Base-by-base conservation (phyloP, 306 rosid species). In the Prunus mongolica region DNA sequence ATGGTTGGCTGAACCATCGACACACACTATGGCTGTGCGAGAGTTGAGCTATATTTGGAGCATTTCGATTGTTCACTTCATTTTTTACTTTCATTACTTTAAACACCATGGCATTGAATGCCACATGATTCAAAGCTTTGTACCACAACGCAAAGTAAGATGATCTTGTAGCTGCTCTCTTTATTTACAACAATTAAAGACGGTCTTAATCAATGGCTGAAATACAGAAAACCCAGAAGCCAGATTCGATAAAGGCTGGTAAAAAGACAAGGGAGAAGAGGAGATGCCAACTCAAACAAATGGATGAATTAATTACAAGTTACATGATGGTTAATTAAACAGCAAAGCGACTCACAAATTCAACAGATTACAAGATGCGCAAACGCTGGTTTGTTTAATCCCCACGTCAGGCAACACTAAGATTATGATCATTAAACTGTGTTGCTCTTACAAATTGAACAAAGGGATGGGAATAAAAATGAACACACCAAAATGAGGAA, bases 371-470 rank as follows among this genome's bases (percentile, higher is more conserved):
- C 77, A 65, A 24, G 52, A 44, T 16, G 61, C 52, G 54, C 49
- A 72, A 69, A 47, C 77, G 84, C 38, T 19, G 71, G 80, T 74
- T 10, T 10, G 75, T 32, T 88, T 49, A 72, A 76, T 64, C 76
- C 82, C 85, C 85, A 69, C 75, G 49, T 73, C 63, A 45, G 66
- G 76, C 84, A 85, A 80, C 82, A 81, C 89, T 81, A 69, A 27
- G 78, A 82, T 84, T 86, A 75, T 72, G 82, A 73, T 15, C 70
- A 67, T 5, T 49, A 18, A 18, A 76, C 65, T 69, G 79, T 30
- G 68, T 75, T 72, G 78, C 85, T 89, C 89, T 88, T 95, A 92
- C 97, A 92, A 84, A 88, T 87, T 80, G 74, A 62, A 82, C 77
- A 77, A 68, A n/a, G 30, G 79, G 82, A 66, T 61, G 41, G 62